These are phyloP conservation scores for Kokia cookei DNA, from an alignment of 441 rosid genomes.

Conservation along the genomic window DNA sequence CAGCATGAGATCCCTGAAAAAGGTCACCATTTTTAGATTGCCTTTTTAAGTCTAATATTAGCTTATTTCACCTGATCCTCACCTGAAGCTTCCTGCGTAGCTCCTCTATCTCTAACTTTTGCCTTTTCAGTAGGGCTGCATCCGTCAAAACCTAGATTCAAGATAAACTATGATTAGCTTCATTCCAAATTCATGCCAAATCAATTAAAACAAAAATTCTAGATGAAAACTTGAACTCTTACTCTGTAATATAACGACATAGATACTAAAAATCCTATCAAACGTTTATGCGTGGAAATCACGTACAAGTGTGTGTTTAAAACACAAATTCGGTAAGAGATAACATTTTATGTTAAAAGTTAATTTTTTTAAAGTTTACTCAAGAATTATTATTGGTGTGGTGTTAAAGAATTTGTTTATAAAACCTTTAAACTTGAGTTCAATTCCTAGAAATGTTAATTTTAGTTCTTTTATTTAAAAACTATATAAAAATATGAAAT, in stretches of 20 bases:
- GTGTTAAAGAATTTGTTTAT: no score
- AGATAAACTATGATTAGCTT: conserved; percentile 20
- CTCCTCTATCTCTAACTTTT: conserved; percentile 89
- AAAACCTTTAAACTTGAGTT: no score
- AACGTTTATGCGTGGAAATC: no score
- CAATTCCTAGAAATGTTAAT: no score
- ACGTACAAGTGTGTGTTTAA: no score
- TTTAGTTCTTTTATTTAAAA: no score
- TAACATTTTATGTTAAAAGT: no score
- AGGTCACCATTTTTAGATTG: conserved; percentile 12
- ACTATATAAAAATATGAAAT: no score
- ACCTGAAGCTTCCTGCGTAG: conserved; percentile 79
- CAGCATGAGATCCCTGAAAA: conserved; percentile 81
- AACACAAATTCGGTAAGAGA: no score
- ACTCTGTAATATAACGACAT: background rate
- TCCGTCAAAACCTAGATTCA: conserved; percentile 73
- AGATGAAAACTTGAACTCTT: background rate
- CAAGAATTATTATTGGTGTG: no score
- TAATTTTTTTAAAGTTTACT: no score
- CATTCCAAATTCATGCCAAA: background rate
- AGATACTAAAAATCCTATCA: no score
- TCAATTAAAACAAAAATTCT: background rate
- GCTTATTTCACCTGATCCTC: conserved; percentile 10
- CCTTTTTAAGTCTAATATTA: conserved; percentile 3
- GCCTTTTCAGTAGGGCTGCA: conserved; percentile 85